Evolutionary conservation across 1,284 basidiomycete species (phyloP), one percentile per base, ranked within the genome.

Genomic region (Rhodotorula sp.): DNA sequence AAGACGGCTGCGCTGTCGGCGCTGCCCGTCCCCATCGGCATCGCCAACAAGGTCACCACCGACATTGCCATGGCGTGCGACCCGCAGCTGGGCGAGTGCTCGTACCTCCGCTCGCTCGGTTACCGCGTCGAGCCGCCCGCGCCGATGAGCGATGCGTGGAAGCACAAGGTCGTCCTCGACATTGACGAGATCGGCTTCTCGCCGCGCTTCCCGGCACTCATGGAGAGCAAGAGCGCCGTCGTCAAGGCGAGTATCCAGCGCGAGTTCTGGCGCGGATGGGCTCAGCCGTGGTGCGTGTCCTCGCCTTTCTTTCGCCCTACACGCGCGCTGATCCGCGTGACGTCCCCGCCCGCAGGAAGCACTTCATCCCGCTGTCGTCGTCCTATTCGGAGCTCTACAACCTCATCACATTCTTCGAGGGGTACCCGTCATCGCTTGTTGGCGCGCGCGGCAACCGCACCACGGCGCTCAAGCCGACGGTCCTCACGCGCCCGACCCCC

Each of bases 131-230:
- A 77, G 61, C 69, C 74, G 19, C 80, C 91, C 1, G 91, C 91
- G 1, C 88, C 90, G 10, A 84, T 97, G 2, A 91, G 92, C 8
- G 87, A 89, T 73, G 90, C 93, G 79, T 97, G 94, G 94, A 85
- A 88, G 66, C 91, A 94, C 84, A 96, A 96, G 83, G 95, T 94
- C 79, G 85, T 96, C 36, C 83, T 95, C 73, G 94, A 97, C 82
- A 82, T 97, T 66, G 94, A 97, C 80, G 94, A 94, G 48, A 93
- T 93, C 89, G 90, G 91, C n/a, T 97, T 97, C 81, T 93, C 91
- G 53, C 94, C 90, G 10, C 85, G 91, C 59, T 91, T 96, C 80
- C 88, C 95, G 83, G 88, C 91, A 0, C 89, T 93, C 78, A 84
- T 96, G 81, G 91, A 91, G 60, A 90, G 81, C 80, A 91, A 94